Percentiles rank a stretch among this genome's conserved stretches.
Evolutionary conservation across 768 basidiomycete species (phyloP).

Genomic region (Gloeopeniophorella convolvens): DNA sequence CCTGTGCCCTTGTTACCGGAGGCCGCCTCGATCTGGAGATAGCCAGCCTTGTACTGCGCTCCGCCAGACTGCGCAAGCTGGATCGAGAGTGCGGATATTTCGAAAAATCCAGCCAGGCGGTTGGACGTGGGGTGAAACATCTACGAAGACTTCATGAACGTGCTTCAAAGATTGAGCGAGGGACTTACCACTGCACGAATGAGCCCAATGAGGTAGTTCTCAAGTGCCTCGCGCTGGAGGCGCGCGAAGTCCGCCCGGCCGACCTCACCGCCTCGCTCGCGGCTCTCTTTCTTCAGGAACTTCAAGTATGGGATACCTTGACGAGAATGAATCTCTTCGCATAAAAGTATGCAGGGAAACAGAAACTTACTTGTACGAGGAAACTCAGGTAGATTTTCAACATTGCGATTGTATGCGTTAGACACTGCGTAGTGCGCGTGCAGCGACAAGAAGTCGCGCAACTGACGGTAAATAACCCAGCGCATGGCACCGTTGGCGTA

Average conservation of each 20-base stretch:
- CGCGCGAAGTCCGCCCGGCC: slow-evolving; percentile 73
- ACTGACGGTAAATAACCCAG: slow-evolving; percentile 94
- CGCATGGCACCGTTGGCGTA: slow-evolving; percentile 88
- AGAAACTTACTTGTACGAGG: slow-evolving; percentile 60
- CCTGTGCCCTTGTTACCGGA: slow-evolving; percentile 44
- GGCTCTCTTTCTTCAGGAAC: slow-evolving; percentile 62
- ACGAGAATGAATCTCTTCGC: neutral
- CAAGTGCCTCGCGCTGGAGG: slow-evolving; percentile 73
- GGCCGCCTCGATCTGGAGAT: slow-evolving; percentile 55
- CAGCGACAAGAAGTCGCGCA: slow-evolving; percentile 85
- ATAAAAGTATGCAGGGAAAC: neutral
- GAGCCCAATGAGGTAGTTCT: slow-evolving; percentile 81
- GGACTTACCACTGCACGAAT: slow-evolving; percentile 80
- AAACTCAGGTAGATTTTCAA: slow-evolving; percentile 84
- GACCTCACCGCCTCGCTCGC: slow-evolving; percentile 43
- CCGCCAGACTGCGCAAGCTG: slow-evolving; percentile 75
- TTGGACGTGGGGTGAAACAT: slow-evolving; percentile 96
- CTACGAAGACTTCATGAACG: slow-evolving; percentile 33
- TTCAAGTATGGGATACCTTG: slow-evolving; percentile 88
- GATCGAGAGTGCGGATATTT: slow-evolving; percentile 85
- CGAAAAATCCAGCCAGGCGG: slow-evolving; percentile 83
- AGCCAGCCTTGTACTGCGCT: slow-evolving; percentile 87
- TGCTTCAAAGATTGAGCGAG: neutral
- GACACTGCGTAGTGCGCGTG: slow-evolving; percentile 87
- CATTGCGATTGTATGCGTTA: slow-evolving; percentile 68